Percentiles rank a stretch among this genome's conserved stretches.
Conservation (phyloP, 345 rosid genomes). For the Lepidium sativum region DNA sequence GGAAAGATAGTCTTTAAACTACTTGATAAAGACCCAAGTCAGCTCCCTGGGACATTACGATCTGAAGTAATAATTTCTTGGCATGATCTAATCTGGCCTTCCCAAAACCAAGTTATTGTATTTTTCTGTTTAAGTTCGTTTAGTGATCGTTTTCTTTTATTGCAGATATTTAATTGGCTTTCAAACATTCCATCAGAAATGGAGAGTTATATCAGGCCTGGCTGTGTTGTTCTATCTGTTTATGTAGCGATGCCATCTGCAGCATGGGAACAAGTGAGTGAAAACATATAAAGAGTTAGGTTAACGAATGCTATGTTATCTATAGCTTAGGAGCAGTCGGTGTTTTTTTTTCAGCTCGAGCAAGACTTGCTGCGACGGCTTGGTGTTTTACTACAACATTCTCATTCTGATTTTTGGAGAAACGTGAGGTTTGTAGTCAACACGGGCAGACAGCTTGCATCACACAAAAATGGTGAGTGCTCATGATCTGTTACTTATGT, state of each 20-base stretch:
- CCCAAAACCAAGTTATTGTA: not conserved
- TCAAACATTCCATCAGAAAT: slow-evolving; percentile 80
- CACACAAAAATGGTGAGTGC: slow-evolving; percentile 54
- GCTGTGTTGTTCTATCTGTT: slow-evolving; percentile 70
- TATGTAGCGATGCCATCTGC: slow-evolving; percentile 63
- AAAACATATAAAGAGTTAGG: too few species aligned
- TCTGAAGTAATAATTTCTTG: slow-evolving; percentile 36
- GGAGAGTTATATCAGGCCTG: slow-evolving; percentile 96
- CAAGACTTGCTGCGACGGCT: slow-evolving; percentile 44
- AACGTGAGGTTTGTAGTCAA: slow-evolving; percentile 60
- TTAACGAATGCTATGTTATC: too few species aligned
- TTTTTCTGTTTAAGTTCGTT: not conserved
- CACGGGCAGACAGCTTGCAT: slow-evolving; percentile 57
- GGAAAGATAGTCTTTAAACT: slow-evolving; percentile 58
- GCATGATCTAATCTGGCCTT: not conserved
- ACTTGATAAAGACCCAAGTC: slow-evolving; percentile 71
- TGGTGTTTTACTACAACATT: slow-evolving; percentile 42
- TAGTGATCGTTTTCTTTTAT: slow-evolving; percentile 5
- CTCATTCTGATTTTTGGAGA: slow-evolving; percentile 63
- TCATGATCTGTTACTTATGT: not conserved
- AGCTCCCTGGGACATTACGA: slow-evolving; percentile 56
- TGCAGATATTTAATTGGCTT: slow-evolving; percentile 80
- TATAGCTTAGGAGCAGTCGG: not conserved
- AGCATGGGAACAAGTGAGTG: slow-evolving; percentile 70
- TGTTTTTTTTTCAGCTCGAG: slow-evolving; percentile 44